These are phyloP conservation scores for Pseudonectria foliicola DNA, from an alignment of 2,329 filamentous ascomycete genomes.

Conservation along the genomic window DNA sequence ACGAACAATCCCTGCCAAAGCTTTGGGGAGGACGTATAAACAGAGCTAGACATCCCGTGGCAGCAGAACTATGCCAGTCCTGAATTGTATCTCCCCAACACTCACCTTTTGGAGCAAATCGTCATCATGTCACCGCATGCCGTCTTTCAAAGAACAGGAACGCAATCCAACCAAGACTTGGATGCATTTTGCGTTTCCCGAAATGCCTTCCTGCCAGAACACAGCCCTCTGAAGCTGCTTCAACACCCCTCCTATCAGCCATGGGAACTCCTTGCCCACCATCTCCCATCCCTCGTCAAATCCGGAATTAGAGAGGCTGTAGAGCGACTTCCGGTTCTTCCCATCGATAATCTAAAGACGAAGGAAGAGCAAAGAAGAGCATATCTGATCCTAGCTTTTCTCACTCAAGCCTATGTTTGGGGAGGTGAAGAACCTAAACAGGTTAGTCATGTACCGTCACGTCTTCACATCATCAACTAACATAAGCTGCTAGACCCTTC, in stretches of 20 bases:
- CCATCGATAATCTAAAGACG: slow-evolving; percentile 52
- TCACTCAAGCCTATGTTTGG: slow-evolving; percentile 87
- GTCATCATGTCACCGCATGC: slow-evolving; percentile 37
- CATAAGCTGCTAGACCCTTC: slow-evolving; percentile 45
- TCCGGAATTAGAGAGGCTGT: slow-evolving; percentile 57
- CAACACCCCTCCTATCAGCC: slow-evolving; percentile 66
- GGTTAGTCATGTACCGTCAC: slow-evolving; percentile 35
- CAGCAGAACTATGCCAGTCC: slow-evolving; percentile 1
- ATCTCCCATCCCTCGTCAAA: slow-evolving; percentile 61
- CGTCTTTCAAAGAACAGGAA: slow-evolving; percentile 15
- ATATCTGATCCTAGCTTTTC: slow-evolving; percentile 70
- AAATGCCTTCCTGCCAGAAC: slow-evolving; percentile 71
- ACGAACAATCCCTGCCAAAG: no score
- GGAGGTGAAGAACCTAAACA: slow-evolving; percentile 68
- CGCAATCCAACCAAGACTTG: slow-evolving; percentile 20
- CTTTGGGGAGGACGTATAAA: background rate
- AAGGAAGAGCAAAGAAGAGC: slow-evolving; percentile 75
- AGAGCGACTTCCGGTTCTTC: slow-evolving; percentile 60
- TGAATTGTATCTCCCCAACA: slow-evolving; percentile 1
- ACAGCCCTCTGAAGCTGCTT: slow-evolving; percentile 58
- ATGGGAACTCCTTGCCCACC: slow-evolving; percentile 67
- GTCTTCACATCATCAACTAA: slow-evolving; percentile 9
- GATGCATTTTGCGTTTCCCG: slow-evolving; percentile 33
- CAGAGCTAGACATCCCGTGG: slow-evolving; percentile 2
- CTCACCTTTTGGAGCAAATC: background rate